Conservation (phyloP, 805 yeast genomes). For the Kuraishia cidri region DNA sequence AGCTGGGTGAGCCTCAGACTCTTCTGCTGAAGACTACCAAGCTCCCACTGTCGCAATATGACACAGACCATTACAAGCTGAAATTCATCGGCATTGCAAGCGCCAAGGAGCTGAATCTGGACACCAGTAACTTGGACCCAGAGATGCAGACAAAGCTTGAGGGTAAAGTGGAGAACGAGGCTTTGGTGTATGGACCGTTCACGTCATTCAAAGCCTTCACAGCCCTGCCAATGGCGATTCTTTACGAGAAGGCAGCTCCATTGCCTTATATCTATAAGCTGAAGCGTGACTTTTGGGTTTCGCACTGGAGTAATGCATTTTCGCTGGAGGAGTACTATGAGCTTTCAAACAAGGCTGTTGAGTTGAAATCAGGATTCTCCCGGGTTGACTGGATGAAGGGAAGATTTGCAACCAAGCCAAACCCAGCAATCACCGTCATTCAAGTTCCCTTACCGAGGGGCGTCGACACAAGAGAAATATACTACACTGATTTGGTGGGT, state of each 20-base stretch:
- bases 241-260: slow-evolving; percentile 61
- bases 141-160: slow-evolving; percentile 1
- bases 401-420: slow-evolving; percentile 37
- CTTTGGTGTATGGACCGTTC: slow-evolving; percentile 50
- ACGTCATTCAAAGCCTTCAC: slow-evolving; percentile 33
- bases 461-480: slow-evolving; percentile 46
- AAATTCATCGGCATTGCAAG: slow-evolving; percentile 32
- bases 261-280: slow-evolving; percentile 50
- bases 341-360: slow-evolving; percentile 67
- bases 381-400: slow-evolving; percentile 70
- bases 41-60: slow-evolving; percentile 54
- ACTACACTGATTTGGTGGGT: slow-evolving; percentile 86
- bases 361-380: slow-evolving; percentile 61
- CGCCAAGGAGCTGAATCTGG: slow-evolving; percentile 33
- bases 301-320: slow-evolving; percentile 68
- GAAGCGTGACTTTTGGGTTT: slow-evolving; percentile 77
- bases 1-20: slow-evolving; percentile 52
- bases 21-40: slow-evolving; percentile 45
- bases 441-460: slow-evolving; percentile 44
- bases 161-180: slow-evolving; percentile 23
- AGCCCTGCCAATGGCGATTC: slow-evolving; percentile 38
- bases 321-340: slow-evolving; percentile 84
- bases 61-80: slow-evolving; percentile 37
- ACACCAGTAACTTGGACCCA: slow-evolving; percentile 1
- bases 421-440: slow-evolving; percentile 53